Base-by-base conservation (phyloP, 306 rosid genomes). In the Canavalia ensiformis region DNA sequence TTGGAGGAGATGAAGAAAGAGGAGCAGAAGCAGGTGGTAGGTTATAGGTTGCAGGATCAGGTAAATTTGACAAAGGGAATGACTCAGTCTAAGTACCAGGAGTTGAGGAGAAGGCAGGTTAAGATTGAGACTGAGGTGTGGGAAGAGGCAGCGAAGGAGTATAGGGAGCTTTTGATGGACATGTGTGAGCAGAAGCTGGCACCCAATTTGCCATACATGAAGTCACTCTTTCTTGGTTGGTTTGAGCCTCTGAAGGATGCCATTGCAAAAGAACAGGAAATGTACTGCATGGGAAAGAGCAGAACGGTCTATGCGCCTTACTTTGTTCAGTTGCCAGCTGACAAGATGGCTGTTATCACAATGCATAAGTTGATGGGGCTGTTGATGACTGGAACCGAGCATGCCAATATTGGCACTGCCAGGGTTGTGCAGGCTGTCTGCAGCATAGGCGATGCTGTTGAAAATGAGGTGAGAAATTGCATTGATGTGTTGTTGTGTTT, bases 191-290 rank as follows among this genome's bases (percentile, higher is more conserved):
- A 93, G 65, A 93, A 90, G 90, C 79, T 93, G 81, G 97, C 97
- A 25, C 99, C 99, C 8, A 93, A 89, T 84, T 79, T 95, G 88
- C 99, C 99, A 0, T 95, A 91, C 78, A 87, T 92, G 92, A 95
- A 95, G 84, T 85, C 93, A 1, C 78, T 95, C 74, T 95, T 95
- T 76, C 99, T 95, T 33, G 99, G 99, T 49, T 95, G 98, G 98
- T 95, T 93, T 81, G 99, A 93, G 87, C 98, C 98, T 71, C 68
- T 95, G 12, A 82, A 82, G 55, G 86, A 88, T 41, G 93, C 90
- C 80, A 95, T 95, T 79, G 84, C 42, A 8, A 86, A 88, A 63
- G 98, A 95, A 63, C 98, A 95, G 52, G 93, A 88, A 42, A 59
- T 86, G 74, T 88, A 74, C 77, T 69, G 12, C 11, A 12, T 7